These are phyloP conservation scores for Danielia oregonensis DNA, from an alignment of 805 yeast species.

Conservation along the genomic window DNA sequence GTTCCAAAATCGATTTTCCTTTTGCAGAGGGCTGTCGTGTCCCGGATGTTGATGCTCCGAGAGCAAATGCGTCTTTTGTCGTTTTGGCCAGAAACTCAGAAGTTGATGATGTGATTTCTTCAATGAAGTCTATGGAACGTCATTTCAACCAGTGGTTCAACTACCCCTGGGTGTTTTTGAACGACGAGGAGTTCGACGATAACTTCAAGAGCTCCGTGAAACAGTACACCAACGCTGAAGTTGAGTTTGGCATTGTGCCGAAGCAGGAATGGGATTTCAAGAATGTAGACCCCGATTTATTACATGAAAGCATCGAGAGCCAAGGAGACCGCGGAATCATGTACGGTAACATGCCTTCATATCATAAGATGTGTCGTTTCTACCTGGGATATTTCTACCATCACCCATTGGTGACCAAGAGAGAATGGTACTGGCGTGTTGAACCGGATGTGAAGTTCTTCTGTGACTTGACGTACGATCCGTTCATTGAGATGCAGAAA, in stretches of 20 bases:
- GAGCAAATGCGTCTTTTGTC: slow-evolving; percentile 82
- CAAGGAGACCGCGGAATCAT: slow-evolving; percentile 84
- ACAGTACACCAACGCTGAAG: slow-evolving; percentile 53
- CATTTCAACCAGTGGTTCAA: slow-evolving; percentile 92
- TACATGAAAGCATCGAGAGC: slow-evolving; percentile 55
- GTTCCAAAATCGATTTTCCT: slow-evolving; percentile 31
- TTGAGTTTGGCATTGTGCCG: slow-evolving; percentile 69
- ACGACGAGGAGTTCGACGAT: slow-evolving; percentile 69
- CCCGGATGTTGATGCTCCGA: slow-evolving; percentile 35
- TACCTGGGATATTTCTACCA: slow-evolving; percentile 76
- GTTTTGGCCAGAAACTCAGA: slow-evolving; percentile 82
- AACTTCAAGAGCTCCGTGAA: slow-evolving; percentile 56
- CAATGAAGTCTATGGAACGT: slow-evolving; percentile 73
- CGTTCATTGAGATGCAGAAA: slow-evolving; percentile 75
- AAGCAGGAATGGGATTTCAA: slow-evolving; percentile 65
- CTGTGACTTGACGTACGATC: slow-evolving; percentile 91
- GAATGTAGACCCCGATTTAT: slow-evolving; percentile 34
- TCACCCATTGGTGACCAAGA: slow-evolving; percentile 65
- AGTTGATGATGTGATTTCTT: slow-evolving; percentile 66
- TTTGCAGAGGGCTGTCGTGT: slow-evolving; percentile 55
- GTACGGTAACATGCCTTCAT: slow-evolving; percentile 79
- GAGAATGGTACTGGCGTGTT: slow-evolving; percentile 95
- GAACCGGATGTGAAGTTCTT: slow-evolving; percentile 90
- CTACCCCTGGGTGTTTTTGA: slow-evolving; percentile 89
- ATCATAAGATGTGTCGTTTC: slow-evolving; percentile 81